Percentiles rank a stretch among this genome's conserved stretches.
These are phyloP conservation scores for Byssoonygena ceratinophila DNA, from an alignment of 2,329 filamentous ascomycete genomes.

Conservation along the genomic window DNA sequence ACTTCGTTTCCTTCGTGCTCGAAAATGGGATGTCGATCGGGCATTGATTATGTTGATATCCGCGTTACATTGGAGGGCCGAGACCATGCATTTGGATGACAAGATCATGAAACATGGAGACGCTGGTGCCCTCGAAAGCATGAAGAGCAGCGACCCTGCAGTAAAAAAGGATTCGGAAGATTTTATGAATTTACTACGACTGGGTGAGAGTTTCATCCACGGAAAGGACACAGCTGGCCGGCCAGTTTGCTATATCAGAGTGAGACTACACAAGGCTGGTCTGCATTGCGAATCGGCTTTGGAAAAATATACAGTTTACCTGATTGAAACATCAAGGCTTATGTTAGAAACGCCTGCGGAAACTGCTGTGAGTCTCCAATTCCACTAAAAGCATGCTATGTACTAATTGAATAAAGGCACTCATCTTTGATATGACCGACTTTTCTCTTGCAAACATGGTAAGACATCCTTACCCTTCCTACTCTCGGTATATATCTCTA, in stretches of 20 bases:
- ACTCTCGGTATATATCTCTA: conserved; percentile 16
- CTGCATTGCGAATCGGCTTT: conserved; percentile 73
- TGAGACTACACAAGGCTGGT: conserved; percentile 66
- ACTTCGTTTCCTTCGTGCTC: conserved; percentile 72
- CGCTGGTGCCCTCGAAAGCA: conserved; percentile 50
- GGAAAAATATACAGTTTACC: conserved; percentile 82
- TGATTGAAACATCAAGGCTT: conserved; percentile 89
- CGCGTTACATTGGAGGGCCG: conserved; percentile 81
- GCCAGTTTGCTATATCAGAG: conserved; percentile 77
- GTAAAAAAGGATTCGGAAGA: conserved; percentile 61
- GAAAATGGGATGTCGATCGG: conserved; percentile 91
- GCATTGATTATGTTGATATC: conserved; percentile 89
- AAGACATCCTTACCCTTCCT: conserved; percentile 21
- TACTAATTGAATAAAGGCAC: conserved; percentile 48
- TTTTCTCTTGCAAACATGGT: conserved; percentile 94
- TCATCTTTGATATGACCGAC: conserved; percentile 91
- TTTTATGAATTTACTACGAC: conserved; percentile 70
- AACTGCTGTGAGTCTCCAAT: conserved; percentile 61
- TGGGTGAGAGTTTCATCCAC: conserved; percentile 90
- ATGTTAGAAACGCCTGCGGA: conserved; percentile 70
- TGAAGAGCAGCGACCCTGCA: conserved; percentile 48
- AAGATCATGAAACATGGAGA: conserved; percentile 76
- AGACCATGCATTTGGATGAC: conserved; percentile 77
- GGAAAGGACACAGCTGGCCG: conserved; percentile 73
- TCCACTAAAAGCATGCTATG: conserved; percentile 10